phyloP scores from a whole-genome alignment of 345 rosid genomes.

The Boechera stricta region DNA sequence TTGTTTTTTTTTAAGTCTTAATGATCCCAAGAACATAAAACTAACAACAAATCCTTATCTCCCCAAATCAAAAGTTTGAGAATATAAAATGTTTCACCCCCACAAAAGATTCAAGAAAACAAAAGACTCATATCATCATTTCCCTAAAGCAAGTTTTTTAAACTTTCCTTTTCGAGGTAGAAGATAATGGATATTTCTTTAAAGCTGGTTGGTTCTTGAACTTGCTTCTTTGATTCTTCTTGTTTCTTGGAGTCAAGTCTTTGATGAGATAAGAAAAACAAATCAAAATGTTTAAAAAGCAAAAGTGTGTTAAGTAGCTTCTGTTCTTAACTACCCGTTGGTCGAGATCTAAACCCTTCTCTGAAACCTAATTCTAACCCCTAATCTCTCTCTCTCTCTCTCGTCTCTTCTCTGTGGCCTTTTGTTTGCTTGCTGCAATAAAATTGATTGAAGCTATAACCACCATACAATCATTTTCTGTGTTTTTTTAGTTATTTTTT shows the following conservation, averaged over 20 bases:
- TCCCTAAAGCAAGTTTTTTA: constrained; percentile 29
- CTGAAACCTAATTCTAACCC: constrained; percentile 52
- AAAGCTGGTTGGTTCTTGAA: constrained; percentile 60
- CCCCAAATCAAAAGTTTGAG: background rate
- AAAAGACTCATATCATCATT: constrained; percentile 25
- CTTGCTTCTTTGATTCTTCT: constrained; percentile 33
- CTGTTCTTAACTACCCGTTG: constrained; percentile 57
- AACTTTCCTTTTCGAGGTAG: constrained; percentile 48
- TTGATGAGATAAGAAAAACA: constrained; percentile 42
- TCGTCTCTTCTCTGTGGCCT: constrained; percentile 4
- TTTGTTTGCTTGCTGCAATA: constrained; percentile 24
- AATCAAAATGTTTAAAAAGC: constrained; percentile 57
- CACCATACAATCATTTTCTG: constrained; percentile 30
- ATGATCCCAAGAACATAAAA: constrained; percentile 62
- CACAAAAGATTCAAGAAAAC: background rate
- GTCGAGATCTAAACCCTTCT: constrained; percentile 75
- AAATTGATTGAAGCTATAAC: constrained; percentile 30
- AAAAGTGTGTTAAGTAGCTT: background rate
- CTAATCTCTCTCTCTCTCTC: constrained; percentile 20
- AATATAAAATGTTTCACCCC: background rate
- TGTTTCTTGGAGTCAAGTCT: constrained; percentile 26
- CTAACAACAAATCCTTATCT: constrained; percentile 32
- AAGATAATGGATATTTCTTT: constrained; percentile 47
- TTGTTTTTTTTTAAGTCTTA: constrained; percentile 33
- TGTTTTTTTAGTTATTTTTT: too few relatives aligned